Evolutionary conservation across 164 flowering plant species (phyloP), one percentile per base, ranked within the genome.

Genomic region (Nelumbo lutea): DNA sequence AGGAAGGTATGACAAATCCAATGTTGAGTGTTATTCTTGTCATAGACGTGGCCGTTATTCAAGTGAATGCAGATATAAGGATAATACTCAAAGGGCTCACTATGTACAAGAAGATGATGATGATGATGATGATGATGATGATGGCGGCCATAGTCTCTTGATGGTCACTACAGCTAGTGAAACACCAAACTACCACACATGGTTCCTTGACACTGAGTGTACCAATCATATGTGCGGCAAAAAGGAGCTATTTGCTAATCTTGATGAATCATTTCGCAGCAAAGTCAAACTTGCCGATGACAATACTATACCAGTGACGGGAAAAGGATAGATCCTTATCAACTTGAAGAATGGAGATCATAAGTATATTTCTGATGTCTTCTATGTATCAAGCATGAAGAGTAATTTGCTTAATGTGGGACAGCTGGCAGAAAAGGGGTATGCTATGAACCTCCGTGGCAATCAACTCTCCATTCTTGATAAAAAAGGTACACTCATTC

Each of bases 1-100:
- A 47, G 50, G 62, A 46, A 71, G 68, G 68, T 71, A 56, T 71
- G 68, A 64, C 45, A 71, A 71, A 10, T 71, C 68, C 59, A 71
- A 46, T 56, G 10, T 71, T 46, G 55, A 65, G 14, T 71, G 68
- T 47, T 65, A n/a, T 65, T 50, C 10, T 65, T 71, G 74, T 47
- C 58, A 71, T 64, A 59, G 59, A 14, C 48, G 0, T 64, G 74
- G 59, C 10, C 74, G 65, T 65, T 71, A 64, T 64, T 45, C 48
- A 56, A 15, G 62, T 1, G 45, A 64, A 4, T 71, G 68, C 39
- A 56, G 39, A 64, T 58, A 47, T 64, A 57, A 58, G 48, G 67
- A 65, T 13, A 64, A 71, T 57, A 65, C 68, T 58, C 46, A 71
- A n/a, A 47, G 40, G 40, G 69, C 55, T 71, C 9, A 10, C 2